A percentile compares a stretch with the other conserved stretches of the same genome.
Conservation (phyloP, 164 flowering plant genomes). For the Hamamelis virginiana region DNA sequence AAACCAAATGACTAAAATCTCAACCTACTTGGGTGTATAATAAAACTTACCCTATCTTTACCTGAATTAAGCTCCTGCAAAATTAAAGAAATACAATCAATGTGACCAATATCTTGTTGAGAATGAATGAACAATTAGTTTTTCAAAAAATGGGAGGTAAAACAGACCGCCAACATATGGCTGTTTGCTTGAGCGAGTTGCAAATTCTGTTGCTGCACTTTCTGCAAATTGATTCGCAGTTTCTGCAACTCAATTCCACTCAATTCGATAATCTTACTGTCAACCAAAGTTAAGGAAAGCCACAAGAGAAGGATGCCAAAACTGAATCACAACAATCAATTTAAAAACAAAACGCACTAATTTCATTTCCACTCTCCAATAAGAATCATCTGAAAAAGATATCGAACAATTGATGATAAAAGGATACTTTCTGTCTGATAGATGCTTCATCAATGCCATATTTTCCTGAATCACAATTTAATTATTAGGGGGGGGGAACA, state of each 20-base stretch:
- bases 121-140: background rate
- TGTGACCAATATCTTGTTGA: background rate
- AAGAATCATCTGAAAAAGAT: background rate
- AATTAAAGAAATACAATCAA: slow-evolving; percentile 1
- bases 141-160: background rate
- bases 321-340: background rate
- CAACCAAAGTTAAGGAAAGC: slow-evolving; percentile 13
- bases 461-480: slow-evolving; percentile 71
- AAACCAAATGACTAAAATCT: background rate
- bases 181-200: slow-evolving; percentile 66
- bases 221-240: slow-evolving; percentile 42
- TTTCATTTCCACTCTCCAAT: background rate
- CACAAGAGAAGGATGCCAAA: background rate
- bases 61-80: slow-evolving; percentile 70
- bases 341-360: background rate
- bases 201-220: slow-evolving; percentile 55
- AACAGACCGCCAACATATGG: slow-evolving; percentile 53
- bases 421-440: slow-evolving; percentile 61
- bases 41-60: slow-evolving; percentile 56
- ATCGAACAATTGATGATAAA: slow-evolving; percentile 2
- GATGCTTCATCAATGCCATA: slow-evolving; percentile 35
- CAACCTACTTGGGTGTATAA: background rate
- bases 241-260: slow-evolving; percentile 49
- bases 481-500: too few relatives aligned
- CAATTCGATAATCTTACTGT: slow-evolving; percentile 58